Conservation (phyloP, 2,329 filamentous ascomycete species). For the Thelonectria rubi region DNA sequence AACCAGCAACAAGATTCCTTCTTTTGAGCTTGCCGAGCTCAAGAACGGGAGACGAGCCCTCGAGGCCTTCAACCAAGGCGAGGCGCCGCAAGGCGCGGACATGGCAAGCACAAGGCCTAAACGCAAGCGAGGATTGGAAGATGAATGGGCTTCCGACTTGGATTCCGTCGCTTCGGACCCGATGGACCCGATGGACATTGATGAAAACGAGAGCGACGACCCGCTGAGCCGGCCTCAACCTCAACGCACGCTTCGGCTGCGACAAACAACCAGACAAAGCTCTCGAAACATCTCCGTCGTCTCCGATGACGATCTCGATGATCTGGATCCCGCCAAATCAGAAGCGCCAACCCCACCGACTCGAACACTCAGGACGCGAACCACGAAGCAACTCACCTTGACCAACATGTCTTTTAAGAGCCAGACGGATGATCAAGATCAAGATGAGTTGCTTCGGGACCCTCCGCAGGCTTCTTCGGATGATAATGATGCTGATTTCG, state of each 20-base stretch:
- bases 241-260: background rate
- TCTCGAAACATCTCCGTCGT: slow-evolving; percentile 23
- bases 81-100: slow-evolving; percentile 23
- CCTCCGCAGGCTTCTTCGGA: slow-evolving; percentile 40
- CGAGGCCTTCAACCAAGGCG: slow-evolving; percentile 32
- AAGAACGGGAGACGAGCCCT: slow-evolving; percentile 48
- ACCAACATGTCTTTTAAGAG: slow-evolving; percentile 41
- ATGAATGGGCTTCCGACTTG: slow-evolving; percentile 43
- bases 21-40: slow-evolving; percentile 43
- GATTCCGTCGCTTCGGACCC: slow-evolving; percentile 38
- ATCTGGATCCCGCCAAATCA: slow-evolving; percentile 24
- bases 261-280: slow-evolving; percentile 3
- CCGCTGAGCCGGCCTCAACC: background rate
- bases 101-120: slow-evolving; percentile 40
- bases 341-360: slow-evolving; percentile 18
- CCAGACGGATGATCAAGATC: slow-evolving; percentile 35
- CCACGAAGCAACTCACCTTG: slow-evolving; percentile 38
- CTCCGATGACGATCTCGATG: slow-evolving; percentile 34
- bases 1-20: slow-evolving; percentile 43
- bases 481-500: slow-evolving; percentile 48
- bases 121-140: slow-evolving; percentile 43
- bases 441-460: slow-evolving; percentile 48
- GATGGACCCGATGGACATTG: slow-evolving; percentile 39
- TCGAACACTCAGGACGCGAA: slow-evolving; percentile 41
- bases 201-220: slow-evolving; percentile 38